phyloP scores from a whole-genome alignment of 306 rosid species.

The Glycine soja region DNA sequence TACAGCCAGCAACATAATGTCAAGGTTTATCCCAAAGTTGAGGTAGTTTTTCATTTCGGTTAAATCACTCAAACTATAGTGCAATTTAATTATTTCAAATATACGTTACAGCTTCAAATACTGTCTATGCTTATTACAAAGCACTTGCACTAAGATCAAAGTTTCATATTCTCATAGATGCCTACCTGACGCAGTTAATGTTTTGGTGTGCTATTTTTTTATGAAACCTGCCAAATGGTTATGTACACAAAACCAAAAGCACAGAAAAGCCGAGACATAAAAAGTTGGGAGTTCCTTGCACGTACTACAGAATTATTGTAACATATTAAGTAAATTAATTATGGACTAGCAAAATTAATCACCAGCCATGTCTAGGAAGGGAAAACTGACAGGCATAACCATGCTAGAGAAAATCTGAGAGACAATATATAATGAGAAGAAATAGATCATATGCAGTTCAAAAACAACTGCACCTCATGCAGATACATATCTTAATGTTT shows the following conservation, averaged over 20 bases:
- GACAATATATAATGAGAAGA: background rate
- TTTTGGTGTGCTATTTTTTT: conserved; percentile 7
- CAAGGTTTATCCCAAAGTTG: no score
- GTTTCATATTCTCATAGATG: background rate
- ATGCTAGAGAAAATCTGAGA: background rate
- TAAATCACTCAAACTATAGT: no score
- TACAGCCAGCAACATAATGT: no score
- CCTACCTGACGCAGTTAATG: background rate
- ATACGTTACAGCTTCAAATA: background rate
- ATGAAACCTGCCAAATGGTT: background rate
- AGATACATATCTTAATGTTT: background rate
- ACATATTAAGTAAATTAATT: conserved; percentile 1
- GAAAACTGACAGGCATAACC: background rate
- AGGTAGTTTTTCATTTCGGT: no score
- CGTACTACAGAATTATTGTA: background rate
- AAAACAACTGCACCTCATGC: background rate
- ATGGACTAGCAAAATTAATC: background rate
- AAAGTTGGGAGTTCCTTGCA: no score
- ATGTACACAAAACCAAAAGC: background rate
- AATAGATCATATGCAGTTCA: background rate
- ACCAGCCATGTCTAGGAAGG: background rate
- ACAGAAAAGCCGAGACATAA: no score
- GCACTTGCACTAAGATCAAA: background rate
- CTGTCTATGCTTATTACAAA: conserved; percentile 15
- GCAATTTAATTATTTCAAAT: background rate